Percentiles rank a stretch among this genome's conserved stretches.
These are phyloP conservation scores for Exophiala xenobiotica DNA, from an alignment of 2,329 filamentous ascomycete genomes.

Conservation along the genomic window DNA sequence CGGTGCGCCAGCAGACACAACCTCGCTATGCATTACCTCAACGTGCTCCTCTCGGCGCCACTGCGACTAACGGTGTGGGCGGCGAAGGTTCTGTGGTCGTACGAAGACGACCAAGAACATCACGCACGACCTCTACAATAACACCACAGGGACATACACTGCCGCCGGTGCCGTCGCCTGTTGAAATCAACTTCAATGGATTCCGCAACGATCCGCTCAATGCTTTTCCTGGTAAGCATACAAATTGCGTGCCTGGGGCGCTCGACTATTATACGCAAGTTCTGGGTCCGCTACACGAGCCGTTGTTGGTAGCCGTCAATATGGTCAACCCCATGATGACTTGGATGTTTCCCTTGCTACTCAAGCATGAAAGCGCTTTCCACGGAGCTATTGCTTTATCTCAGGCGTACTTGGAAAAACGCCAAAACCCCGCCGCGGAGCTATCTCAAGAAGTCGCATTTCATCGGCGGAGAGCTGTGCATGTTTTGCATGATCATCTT, in stretches of 20 bases:
- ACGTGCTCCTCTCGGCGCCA: not conserved
- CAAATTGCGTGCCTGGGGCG: constrained; percentile 14
- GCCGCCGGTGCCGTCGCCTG: constrained; percentile 1
- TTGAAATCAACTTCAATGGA: constrained; percentile 10
- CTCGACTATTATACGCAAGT: constrained; percentile 17
- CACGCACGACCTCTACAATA: not conserved
- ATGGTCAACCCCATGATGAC: constrained; percentile 18
- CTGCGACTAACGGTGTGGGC: not conserved
- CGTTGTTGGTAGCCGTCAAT: constrained; percentile 13
- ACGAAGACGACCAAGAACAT: not conserved
- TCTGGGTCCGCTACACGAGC: constrained; percentile 13
- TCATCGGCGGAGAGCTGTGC: constrained; percentile 12
- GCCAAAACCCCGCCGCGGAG: constrained; percentile 1
- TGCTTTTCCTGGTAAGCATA: constrained; percentile 13
- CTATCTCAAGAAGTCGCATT: constrained; percentile 17
- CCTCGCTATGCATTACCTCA: constrained; percentile 20
- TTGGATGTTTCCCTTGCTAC: constrained; percentile 14
- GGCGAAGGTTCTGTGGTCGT: not conserved
- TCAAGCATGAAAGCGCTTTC: constrained; percentile 16
- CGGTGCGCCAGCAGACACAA: constrained; percentile 15
- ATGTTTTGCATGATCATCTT: constrained; percentile 9
- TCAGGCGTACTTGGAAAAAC: constrained; percentile 18
- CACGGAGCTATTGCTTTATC: constrained; percentile 18
- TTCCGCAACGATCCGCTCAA: constrained; percentile 13
- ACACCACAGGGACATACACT: not conserved